Evolutionary conservation across 352 stramenopile species (phyloP), one percentile per base, ranked within the genome.

Genomic region (Globisporangium nunn): DNA sequence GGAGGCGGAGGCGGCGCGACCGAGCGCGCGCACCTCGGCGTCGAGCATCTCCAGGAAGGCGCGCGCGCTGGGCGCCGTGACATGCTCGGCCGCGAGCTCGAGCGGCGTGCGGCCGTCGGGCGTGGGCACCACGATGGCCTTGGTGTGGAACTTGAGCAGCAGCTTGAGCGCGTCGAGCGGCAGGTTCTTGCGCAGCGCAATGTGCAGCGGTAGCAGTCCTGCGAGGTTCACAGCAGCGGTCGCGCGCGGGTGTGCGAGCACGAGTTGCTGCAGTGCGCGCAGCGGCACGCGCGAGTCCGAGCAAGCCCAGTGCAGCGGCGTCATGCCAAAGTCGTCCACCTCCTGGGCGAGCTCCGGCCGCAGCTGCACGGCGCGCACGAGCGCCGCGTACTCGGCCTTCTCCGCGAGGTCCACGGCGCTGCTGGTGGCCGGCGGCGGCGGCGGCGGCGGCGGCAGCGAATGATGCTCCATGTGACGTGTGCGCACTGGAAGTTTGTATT

Each of bases 261-360:
- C 70, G 7, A 92, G 62, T 14, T 69, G 67, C n/a, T 84, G 75
- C 31, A 92, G 68, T 29, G 85, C 72, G 17, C 73, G 78, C 56
- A 83, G 62, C 41, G 81, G 74, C 46, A 91, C 82, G 57, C 81
- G 68, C 37, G 70, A 75, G 50, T 87, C 84, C 0, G 81, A 92
- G 67, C 84, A 93, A 44, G 80, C 74, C 84, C 84, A 93, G 67
- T 93, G 84, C 52, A 93, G 68, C 52, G 81, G 77, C 67, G 87
- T 83, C 84, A 93, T 93, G 60, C 81, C 84, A 56, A 90, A 92
- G 70, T 73, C 67, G 58, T 84, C 74, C 15, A 61, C 58, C 10
- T 68, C 70, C 28, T 68, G 61, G 28, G 78, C 76, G 28, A 89
- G 67, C 47, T 61, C 56, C 0, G 73, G 73, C 14, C 64, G 66